Base-by-base conservation (phyloP, 2,329 filamentous ascomycete genomes). In the Botrytis aclada region DNA sequence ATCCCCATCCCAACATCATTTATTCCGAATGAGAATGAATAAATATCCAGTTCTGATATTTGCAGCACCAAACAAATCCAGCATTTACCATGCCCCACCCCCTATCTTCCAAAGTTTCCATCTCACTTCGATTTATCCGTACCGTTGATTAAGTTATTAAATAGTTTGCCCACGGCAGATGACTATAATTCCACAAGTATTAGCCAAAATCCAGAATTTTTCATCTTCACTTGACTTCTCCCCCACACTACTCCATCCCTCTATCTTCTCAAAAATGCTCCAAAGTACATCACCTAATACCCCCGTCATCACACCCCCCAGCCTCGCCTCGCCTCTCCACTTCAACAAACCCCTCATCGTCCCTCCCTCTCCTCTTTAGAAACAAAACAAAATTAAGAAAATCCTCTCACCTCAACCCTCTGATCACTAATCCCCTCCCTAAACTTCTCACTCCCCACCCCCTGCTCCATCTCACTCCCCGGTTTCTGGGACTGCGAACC, bases 121-220 rank as follows among this genome's bases (percentile, higher is more conserved):
- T 34, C 43, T 43, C 45, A 76, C 73, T 76, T 77, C 34, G 75
- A 74, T 12, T 66, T 69, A 54, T 74, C 72, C 67, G 75, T 76
- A 1, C 76, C 74, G 60, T 77, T 77, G 1, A 78, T 75, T 43
- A 77, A 70, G 62, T 76, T 77, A 43, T 77, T 76, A 20, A 77
- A 76, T n/a, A 74, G n/a, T 71, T 75, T 77, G 4, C 77, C 76
- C 29, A 77, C 69, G 0, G 47, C 60, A 2, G 74, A 74, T 18
- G 75, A 74, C 76, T 77, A 58, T 14, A 32, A 34, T 39, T 9
- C 7, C 61, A 20, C 25, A 56, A 45, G 22, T 25, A 32, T 56
- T 58, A 69, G 66, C n/a, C 47, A 16, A 5, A n/a, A 14, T 29
- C 18, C 47, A 29, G n/a, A 8, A 16, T 9, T 14, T 41, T 7